phyloP scores from a whole-genome alignment of 257 asterid species.

The Przewalskia tangutica region DNA sequence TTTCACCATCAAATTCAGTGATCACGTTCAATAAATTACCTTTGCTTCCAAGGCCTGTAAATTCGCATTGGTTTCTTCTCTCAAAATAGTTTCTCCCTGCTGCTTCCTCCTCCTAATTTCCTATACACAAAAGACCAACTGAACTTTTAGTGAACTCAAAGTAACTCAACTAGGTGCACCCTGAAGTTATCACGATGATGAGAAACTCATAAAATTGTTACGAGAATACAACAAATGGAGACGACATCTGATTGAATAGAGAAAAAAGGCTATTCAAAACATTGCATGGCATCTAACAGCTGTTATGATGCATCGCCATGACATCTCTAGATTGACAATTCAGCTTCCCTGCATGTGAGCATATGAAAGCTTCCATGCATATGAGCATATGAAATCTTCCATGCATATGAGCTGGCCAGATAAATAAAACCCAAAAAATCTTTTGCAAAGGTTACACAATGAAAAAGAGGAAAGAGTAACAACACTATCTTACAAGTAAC shows the following conservation, averaged over 20 bases:
- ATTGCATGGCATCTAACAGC: not conserved
- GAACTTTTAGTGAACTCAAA: not conserved
- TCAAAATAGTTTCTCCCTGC: slow-evolving; percentile 37
- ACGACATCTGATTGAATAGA: not conserved
- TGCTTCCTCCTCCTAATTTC: slow-evolving; percentile 85
- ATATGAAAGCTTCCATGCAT: too few relatives aligned
- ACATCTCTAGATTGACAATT: not conserved
- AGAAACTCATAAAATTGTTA: not conserved
- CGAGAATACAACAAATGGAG: not conserved
- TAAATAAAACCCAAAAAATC: not conserved
- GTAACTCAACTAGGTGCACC: not conserved
- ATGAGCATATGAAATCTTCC: not conserved
- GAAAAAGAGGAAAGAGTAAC: not conserved
- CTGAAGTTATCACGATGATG: not conserved
- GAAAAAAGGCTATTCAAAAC: not conserved
- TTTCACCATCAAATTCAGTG: not conserved
- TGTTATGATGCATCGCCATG: not conserved
- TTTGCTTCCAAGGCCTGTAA: slow-evolving; percentile 57
- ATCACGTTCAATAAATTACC: slow-evolving; percentile 23
- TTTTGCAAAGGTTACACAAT: not conserved
- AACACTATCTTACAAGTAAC: not conserved
- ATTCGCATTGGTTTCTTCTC: slow-evolving; percentile 32
- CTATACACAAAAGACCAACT: slow-evolving; percentile 24
- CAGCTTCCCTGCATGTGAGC: not conserved
- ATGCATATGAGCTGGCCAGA: not conserved